These are phyloP conservation scores for Globisporangium yorkense DNA, from an alignment of 352 stramenopile species.

Conservation along the genomic window DNA sequence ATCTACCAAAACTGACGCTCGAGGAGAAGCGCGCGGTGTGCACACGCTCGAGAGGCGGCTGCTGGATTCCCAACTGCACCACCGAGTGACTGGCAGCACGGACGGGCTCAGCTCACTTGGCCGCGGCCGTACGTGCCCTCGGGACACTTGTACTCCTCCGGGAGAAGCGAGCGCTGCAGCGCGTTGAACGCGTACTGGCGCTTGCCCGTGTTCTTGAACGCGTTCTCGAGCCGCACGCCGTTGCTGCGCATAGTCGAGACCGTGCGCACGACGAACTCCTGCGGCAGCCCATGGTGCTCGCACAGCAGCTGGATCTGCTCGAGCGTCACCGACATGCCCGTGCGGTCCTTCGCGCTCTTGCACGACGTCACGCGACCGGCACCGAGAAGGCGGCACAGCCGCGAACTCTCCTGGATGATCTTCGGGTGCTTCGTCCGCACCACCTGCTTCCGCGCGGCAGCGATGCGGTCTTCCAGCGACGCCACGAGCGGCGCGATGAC, in stretches of 20 bases:
- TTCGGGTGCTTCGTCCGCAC: slow-evolving; percentile 74
- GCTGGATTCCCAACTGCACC: neutral
- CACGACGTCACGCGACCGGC: slow-evolving; percentile 91
- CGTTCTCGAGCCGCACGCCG: slow-evolving; percentile 61
- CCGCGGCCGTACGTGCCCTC: slow-evolving; percentile 78
- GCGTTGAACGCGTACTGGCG: slow-evolving; percentile 72
- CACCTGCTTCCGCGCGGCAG: slow-evolving; percentile 50
- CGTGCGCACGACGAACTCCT: slow-evolving; percentile 51
- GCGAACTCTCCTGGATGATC: slow-evolving; percentile 66
- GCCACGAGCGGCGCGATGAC: slow-evolving; percentile 34
- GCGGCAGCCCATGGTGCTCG: slow-evolving; percentile 51
- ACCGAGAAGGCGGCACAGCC: slow-evolving; percentile 75
- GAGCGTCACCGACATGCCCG: slow-evolving; percentile 94
- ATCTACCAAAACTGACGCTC: neutral
- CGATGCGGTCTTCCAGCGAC: slow-evolving; percentile 49
- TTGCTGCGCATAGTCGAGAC: slow-evolving; percentile 78
- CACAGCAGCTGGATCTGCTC: slow-evolving; percentile 79
- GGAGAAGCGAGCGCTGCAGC: slow-evolving; percentile 68
- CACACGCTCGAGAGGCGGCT: neutral
- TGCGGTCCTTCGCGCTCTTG: slow-evolving; percentile 95
- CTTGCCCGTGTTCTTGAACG: slow-evolving; percentile 74
- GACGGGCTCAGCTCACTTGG: slow-evolving; percentile 44
- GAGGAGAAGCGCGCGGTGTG: neutral
- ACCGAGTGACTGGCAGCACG: neutral
- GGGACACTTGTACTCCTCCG: slow-evolving; percentile 71